Percentiles rank a stretch among this genome's conserved stretches.
Conservation (phyloP, 2,329 filamentous ascomycete genomes). For the Fusarium chaquense region DNA sequence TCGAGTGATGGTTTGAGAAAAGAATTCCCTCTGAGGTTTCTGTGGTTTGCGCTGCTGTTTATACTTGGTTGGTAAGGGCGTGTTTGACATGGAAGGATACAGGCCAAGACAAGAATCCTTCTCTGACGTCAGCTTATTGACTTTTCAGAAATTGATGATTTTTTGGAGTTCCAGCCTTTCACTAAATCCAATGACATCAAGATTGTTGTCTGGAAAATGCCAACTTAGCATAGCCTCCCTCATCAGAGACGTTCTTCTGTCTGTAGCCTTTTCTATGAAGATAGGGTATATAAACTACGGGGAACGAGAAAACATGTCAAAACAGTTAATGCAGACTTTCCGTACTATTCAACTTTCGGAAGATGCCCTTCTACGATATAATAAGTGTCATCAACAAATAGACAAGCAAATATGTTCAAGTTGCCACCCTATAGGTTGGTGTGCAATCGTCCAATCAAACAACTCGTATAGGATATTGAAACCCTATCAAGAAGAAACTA, state of each 20-base stretch:
- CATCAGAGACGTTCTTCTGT: too few species aligned
- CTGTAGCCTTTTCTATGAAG: rapidly evolving
- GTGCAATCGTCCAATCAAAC: rapidly evolving
- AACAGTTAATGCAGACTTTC: rapidly evolving
- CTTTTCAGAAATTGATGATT: rapidly evolving
- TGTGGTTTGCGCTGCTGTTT: neutral
- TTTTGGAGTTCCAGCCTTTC: rapidly evolving
- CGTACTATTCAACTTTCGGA: neutral
- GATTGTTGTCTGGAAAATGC: rapidly evolving
- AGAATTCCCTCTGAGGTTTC: neutral
- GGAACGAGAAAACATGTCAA: rapidly evolving
- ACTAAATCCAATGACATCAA: neutral
- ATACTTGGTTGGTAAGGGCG: slow-evolving; percentile 12
- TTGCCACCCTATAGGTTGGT: neutral
- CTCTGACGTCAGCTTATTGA: slow-evolving; percentile 4
- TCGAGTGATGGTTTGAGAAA: neutral
- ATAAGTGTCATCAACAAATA: neutral
- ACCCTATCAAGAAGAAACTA: too few species aligned
- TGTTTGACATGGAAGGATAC: slow-evolving; percentile 3
- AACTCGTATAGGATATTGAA: rapidly evolving
- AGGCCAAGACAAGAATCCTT: too few species aligned
- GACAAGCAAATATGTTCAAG: neutral
- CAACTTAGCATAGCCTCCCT: rapidly evolving
- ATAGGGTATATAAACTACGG: rapidly evolving
- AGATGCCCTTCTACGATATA: neutral